Base-by-base conservation (phyloP, 306 rosid genomes). In the Gillenia trifoliata region DNA sequence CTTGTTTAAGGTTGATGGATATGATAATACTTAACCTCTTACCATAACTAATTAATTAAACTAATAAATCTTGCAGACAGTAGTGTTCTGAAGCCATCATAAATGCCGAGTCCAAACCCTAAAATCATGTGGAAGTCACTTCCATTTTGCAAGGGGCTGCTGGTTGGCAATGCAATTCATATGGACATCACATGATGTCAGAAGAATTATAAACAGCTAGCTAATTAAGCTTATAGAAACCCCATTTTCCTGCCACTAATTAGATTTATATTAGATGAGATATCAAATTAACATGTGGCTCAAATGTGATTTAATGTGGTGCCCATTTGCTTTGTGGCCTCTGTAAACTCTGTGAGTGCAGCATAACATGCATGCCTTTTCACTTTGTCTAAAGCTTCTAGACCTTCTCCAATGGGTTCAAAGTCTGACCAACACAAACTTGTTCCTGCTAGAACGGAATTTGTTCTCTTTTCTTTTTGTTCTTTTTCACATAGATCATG, bases 91-190 rank as follows among this genome's bases (percentile, higher is more conserved):
- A 43, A 43, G 19, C 50, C 50, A 43, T 36, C 41, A 7, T 1
- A 36, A 8, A 36, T 43, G 50, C 19, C 19, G 50, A 13, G 59
- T 6, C 11, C 10, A 20, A 50, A 54, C 59, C 59, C 28, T 11
- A 49, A 30, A 70, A 11, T 71, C 64, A 47, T 77, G 76, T 54
- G 31, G 61, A 59, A 78, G 59, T 13, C 49, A 54, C 11, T n/a
- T 64, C 15, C 49, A 64, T 34, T 28, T 28, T 54, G 33, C 65
- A 33, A 8, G 52, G 20, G 54, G 54, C 54, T 5, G 60, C 5
- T 54, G 23, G 22, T 70, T 70, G 56, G 63, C 65, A 40, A 71
- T 36, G 67, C 23, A 20, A 20, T 38, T 7, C 41, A 67, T 38
- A 61, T 16, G 64, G 22, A 36, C 22, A 52, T 28, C 75, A 49